Base-by-base conservation (phyloP, 2,329 filamentous ascomycete genomes). In the Paramyrothecium roridum region DNA sequence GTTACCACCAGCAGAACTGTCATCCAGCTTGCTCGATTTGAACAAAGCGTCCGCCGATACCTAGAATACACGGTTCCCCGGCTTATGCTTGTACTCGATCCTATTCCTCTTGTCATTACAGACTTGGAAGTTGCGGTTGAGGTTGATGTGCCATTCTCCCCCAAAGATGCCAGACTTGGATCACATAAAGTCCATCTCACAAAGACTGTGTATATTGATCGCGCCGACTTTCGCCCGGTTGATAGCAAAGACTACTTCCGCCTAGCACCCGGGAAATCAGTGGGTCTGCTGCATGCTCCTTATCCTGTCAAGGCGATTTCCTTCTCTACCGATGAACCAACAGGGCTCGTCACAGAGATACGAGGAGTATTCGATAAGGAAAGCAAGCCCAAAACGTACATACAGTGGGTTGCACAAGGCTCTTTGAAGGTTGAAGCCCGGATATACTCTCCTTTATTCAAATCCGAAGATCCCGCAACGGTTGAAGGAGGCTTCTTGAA, bases 11-110 rank as follows among this genome's bases (percentile, higher is more conserved):
- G 87, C 40, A 84, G 85, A 52, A 89, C 88, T 3, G 85, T 90
- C 59, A 96, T 96, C 63, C 86, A 93, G 69, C 86, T 91, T 49
- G 75, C 81, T 54, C 86, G 89, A 17, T 91, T 98, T 58, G 93
- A 98, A 66, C 86, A 93, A 67, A 86, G 85, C 0, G 85, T 98
- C 57, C 86, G 93, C 19, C 86, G 86, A 60, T 96, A 96, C 69
- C 86, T 98, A 12, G 93, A 97, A 70, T 84, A 84, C 50, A 92
- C 90, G 0, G 92, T 96, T 0, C 93, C 93, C 2, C 87, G 93
- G 23, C 80, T 97, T 12, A 95, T 96, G 89, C 81, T 97, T 26
- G 85, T 98, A 2, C 81, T 96, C 19, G 91, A 97, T 61, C 93
- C 93, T 0, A 77, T 97, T 50, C 87, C 85, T 33, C 86, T 97